A percentile compares a stretch with the other conserved stretches of the same genome.
These are phyloP conservation scores for Wickerhamomyces ciferrii DNA, from an alignment of 805 yeast species.

Conservation along the genomic window DNA sequence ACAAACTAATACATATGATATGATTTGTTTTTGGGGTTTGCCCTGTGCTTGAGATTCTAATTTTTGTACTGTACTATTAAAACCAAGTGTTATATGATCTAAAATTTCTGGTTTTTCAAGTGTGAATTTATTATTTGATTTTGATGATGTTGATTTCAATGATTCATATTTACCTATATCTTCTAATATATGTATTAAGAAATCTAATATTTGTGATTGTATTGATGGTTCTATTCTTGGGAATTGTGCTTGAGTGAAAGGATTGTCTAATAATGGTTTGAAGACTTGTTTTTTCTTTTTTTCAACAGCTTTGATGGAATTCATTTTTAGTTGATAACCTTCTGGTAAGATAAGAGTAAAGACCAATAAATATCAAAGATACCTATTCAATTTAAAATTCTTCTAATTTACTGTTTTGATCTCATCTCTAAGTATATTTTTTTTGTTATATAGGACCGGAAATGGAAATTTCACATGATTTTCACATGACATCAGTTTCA, in stretches of 20 bases:
- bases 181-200: constrained; percentile 27
- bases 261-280: constrained; percentile 61
- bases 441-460: too few species aligned
- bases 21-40: constrained; percentile 3
- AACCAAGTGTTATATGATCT: constrained; percentile 36
- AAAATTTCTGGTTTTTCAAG: constrained; percentile 10
- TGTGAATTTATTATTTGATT: constrained; percentile 1
- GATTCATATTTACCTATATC: constrained; percentile 26
- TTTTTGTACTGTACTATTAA: constrained; percentile 46
- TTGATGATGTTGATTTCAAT: constrained; percentile 1
- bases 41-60: constrained; percentile 38
- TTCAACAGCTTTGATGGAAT: constrained; percentile 44
- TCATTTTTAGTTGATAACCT: constrained; percentile 6
- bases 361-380: too few species aligned
- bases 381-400: too few species aligned
- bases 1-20: constrained; percentile 48
- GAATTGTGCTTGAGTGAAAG: constrained; percentile 46
- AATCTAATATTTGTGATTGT: constrained; percentile 33
- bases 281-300: constrained; percentile 49
- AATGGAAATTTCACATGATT: too few species aligned
- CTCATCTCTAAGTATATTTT: too few species aligned
- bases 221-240: constrained; percentile 35
- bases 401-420: too few species aligned
- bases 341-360: too few species aligned
- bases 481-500: too few species aligned